Evolutionary conservation across 306 rosid genomes (phyloP), one percentile per base, ranked within the genome.

Genomic region (Oemleria cerasiformis): DNA sequence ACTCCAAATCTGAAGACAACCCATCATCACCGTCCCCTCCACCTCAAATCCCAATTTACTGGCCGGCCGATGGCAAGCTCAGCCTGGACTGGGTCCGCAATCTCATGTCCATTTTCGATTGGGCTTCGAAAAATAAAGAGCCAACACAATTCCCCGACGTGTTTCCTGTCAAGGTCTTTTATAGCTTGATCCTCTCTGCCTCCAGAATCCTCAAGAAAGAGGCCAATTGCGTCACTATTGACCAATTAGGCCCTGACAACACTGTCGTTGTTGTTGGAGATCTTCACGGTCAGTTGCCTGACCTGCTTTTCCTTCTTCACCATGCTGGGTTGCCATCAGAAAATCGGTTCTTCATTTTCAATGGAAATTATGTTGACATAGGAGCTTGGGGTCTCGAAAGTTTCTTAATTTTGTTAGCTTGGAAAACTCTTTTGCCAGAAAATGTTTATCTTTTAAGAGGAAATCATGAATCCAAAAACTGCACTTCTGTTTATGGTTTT

Each of bases 381-480:
- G 97, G 97, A 9, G 96, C 97, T 60, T 92, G 97, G 97, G 97
- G 97, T 3, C 86, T 92, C 1, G 97, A 92, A 72, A 87, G 86
- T 11, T 87, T 92, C 77, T 53, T 87, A 57, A 78, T 92, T 63
- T 75, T 92, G 68, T 65, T 89, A 78, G 96, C 96, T 8, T 89
- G 93, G 93, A 92, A 92, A 86, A 92, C 87, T 34, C 73, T 81
- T 49, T 82, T 89, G 86, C 96, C 96, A 0, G 77, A 72, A n/a
- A 87, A 80, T 7, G 78, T 92, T 45, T 84, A 76, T 79, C 78
- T 89, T 73, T 84, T 92, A 16, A 85, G 97, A 36, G 97, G 97
- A 58, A 92, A 87, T 77, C 97, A 92, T 45, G 97, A 92, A 74
- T 92, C 97, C 0, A 92, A 92, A 72, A 89, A 89, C 63, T 92